Base-by-base conservation (phyloP, 139 green algal species). In the Pleodorina starrii region DNA sequence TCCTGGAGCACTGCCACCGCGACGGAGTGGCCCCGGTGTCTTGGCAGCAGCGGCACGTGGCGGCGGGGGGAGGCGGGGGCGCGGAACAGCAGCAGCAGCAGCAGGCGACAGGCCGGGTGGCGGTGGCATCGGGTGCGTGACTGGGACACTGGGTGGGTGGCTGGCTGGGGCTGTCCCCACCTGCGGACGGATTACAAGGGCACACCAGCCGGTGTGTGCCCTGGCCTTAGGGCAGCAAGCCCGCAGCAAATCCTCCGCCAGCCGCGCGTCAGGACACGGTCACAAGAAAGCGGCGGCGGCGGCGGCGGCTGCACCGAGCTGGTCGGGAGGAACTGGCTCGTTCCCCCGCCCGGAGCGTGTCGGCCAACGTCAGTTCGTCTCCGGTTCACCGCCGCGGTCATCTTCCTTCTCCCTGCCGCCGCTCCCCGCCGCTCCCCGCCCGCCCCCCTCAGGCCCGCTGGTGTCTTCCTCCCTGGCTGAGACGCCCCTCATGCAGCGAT, bases 401-500 rank as follows among this genome's bases (percentile, higher is more conserved):
- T 12, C 19, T 12, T 23, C n/a, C 3, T 40, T 73, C 63, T 17
- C 63, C 3, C 63, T 73, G 2, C 63, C 63, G 21, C 63, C 69
- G 3, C 35, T 46, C 36, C 35, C 1, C 69, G 14, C 69, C 36
- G 3, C 35, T 32, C 19, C 69, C 1, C 36, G 9, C 36, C 16
- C 36, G 9, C 14, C 36, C 69, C 35, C 9, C 16, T 36, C 92
- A 95, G 93, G 94, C 11, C 84, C 93, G 5, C 88, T 94, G 14
- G 87, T 94, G 44, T 85, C 91, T 0, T 89, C 93, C 0, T 95
- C 91, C 32, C 93, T 96, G 79, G 91, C 91, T 29, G 95, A 97
- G 89, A 97, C 95, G 0, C 92, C 80, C 36, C 75, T 94, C 35
- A 96, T 95, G 57, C 95, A 97, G 89, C 90, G 94, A 3, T 89